phyloP scores from a whole-genome alignment of 1,284 basidiomycete genomes.

The Agaricales sp. region DNA sequence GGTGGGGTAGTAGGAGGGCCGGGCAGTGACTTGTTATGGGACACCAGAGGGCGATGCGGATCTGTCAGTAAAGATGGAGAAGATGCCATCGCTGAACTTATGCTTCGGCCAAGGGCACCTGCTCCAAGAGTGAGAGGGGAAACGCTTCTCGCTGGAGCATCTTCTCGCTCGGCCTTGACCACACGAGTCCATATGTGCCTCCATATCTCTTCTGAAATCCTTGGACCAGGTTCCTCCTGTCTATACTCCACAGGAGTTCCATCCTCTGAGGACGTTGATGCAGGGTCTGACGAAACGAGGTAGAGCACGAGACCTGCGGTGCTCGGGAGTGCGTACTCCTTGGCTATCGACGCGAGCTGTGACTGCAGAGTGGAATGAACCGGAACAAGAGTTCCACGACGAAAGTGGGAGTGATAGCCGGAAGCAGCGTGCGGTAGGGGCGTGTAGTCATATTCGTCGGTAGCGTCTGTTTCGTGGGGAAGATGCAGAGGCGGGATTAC shows the following conservation, averaged over 20 bases:
- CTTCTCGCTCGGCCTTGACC: neutral
- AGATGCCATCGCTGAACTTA: conserved; percentile 45
- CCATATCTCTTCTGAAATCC: conserved; percentile 79
- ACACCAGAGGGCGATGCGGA: no score
- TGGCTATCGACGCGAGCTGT: conserved; percentile 72
- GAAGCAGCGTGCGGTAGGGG: conserved; percentile 46
- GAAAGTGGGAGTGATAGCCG: conserved; percentile 69
- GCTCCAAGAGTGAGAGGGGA: conserved; percentile 22
- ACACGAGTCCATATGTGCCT: conserved; percentile 69
- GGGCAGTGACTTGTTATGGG: conserved; percentile 28
- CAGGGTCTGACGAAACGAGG: conserved; percentile 37
- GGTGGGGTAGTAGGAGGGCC: conserved; percentile 10
- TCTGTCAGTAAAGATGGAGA: no score
- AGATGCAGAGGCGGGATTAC: conserved; percentile 63
- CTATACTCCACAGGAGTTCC: no score
- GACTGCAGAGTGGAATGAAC: conserved; percentile 61
- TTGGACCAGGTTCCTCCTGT: conserved; percentile 53
- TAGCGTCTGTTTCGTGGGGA: conserved; percentile 44
- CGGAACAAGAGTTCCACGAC: conserved; percentile 66
- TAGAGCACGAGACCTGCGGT: conserved; percentile 70
- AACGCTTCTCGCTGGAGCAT: neutral
- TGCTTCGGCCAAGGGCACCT: conserved; percentile 21
- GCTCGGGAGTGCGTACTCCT: conserved; percentile 78
- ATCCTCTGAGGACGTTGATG: conserved; percentile 9
- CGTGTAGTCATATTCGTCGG: conserved; percentile 32